phyloP scores from a whole-genome alignment of 495 filamentous ascomycete genomes.

The Eremomyces bilateralis region DNA sequence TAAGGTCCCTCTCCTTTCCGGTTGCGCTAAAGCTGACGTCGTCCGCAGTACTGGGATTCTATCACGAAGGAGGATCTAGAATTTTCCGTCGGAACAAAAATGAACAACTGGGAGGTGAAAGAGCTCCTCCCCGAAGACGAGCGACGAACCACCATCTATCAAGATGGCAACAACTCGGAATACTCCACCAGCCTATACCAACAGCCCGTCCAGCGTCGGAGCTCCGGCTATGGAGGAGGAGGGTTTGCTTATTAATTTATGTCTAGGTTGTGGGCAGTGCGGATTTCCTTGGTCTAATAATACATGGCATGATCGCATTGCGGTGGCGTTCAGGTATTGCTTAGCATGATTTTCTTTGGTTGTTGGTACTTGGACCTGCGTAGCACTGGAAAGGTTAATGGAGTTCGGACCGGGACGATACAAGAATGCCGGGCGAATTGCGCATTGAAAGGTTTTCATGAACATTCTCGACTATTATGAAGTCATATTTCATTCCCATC shows the following conservation, averaged over 20 bases:
- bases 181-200: constrained; percentile 38
- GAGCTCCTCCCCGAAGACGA: constrained; percentile 82
- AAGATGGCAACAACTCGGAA: constrained; percentile 34
- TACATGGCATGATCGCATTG: no score
- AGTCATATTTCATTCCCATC: no score
- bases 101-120: constrained; percentile 98
- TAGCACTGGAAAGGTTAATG: no score
- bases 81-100: constrained; percentile 85
- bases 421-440: no score
- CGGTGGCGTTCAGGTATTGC: no score
- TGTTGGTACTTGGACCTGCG: no score
- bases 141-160: constrained; percentile 52
- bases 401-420: no score
- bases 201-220: constrained; percentile 14
- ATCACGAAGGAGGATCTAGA: constrained; percentile 97
- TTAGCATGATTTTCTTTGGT: no score
- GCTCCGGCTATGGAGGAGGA: not conserved
- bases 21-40: not conserved
- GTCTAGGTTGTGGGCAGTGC: no score
- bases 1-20: constrained; percentile 18
- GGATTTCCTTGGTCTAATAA: no score
- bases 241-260: not conserved
- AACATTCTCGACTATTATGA: no score
- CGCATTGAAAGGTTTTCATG: no score
- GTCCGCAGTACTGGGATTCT: constrained; percentile 81